Evolutionary conservation across 495 filamentous ascomycete genomes (phyloP).

Genomic region (Lineolata rhizophorae): DNA sequence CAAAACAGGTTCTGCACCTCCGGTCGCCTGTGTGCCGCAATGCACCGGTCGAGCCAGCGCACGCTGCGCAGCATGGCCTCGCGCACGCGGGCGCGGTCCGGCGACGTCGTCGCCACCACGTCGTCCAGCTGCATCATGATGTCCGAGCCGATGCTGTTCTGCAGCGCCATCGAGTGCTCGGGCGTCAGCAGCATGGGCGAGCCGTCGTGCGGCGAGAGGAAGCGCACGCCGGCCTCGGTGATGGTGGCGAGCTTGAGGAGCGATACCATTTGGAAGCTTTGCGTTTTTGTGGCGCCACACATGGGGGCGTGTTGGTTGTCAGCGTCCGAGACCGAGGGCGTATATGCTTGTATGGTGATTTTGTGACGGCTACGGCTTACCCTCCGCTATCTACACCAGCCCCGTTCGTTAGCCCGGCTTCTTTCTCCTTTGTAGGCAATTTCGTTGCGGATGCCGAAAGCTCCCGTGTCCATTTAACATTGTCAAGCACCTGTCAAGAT

Average conservation of each 20-base stretch:
- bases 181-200: conserved; percentile 88
- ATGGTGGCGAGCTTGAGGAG: conserved; percentile 82
- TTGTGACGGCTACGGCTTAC: conserved; percentile 20
- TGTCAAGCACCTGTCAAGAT: conserved; percentile 40
- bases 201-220: conserved; percentile 85
- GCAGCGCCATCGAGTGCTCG: conserved; percentile 88
- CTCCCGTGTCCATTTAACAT: too few species aligned
- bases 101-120: conserved; percentile 85
- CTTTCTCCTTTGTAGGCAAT: not conserved
- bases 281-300: not conserved
- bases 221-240: conserved; percentile 89
- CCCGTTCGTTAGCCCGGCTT: conserved; percentile 5
- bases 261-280: conserved; percentile 95
- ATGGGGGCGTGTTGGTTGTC: not conserved
- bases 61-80: conserved; percentile 91
- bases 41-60: conserved; percentile 97
- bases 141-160: conserved; percentile 93
- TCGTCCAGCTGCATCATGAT: conserved; percentile 99
- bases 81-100: conserved; percentile 63
- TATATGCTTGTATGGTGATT: conserved; percentile 2
- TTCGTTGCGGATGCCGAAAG: not conserved
- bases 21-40: conserved; percentile 71
- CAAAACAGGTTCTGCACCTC: conserved; percentile 88
- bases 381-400: conserved; percentile 59
- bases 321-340: not conserved